phyloP scores from a whole-genome alignment of 169 alveolate species.

The Plasmodium yoelii region DNA sequence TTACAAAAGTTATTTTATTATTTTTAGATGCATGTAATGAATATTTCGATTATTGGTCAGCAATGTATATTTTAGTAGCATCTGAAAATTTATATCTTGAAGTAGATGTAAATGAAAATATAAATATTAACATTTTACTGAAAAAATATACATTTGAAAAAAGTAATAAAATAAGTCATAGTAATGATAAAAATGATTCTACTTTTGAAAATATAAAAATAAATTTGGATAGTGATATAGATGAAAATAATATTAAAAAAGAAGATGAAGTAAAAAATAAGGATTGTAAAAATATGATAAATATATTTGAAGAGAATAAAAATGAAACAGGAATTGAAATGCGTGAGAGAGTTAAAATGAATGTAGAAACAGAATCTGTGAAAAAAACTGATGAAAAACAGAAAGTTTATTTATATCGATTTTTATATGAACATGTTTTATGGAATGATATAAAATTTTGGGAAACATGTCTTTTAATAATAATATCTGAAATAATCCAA shows the following conservation, averaged over 20 bases:
- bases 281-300: constrained; percentile 17
- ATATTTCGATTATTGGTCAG: constrained; percentile 59
- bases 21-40: constrained; percentile 55
- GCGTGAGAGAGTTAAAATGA: background rate
- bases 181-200: background rate
- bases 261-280: background rate
- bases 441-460: constrained; percentile 71
- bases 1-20: constrained; percentile 64
- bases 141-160: constrained; percentile 4
- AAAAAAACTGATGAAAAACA: background rate
- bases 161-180: background rate
- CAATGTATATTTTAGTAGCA: constrained; percentile 59
- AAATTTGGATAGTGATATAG: constrained; percentile 6
- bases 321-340: background rate
- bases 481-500: constrained; percentile 70
- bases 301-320: constrained; percentile 33
- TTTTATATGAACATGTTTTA: constrained; percentile 41
- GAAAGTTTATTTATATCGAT: constrained; percentile 30
- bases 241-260: constrained; percentile 13
- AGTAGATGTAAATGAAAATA: constrained; percentile 20
- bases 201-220: background rate
- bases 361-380: background rate
- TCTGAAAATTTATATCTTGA: constrained; percentile 66
- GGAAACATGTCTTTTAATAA: constrained; percentile 52
- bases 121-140: constrained; percentile 4